Conservation (phyloP, 495 filamentous ascomycete species). For the Filosporella fistucella region DNA sequence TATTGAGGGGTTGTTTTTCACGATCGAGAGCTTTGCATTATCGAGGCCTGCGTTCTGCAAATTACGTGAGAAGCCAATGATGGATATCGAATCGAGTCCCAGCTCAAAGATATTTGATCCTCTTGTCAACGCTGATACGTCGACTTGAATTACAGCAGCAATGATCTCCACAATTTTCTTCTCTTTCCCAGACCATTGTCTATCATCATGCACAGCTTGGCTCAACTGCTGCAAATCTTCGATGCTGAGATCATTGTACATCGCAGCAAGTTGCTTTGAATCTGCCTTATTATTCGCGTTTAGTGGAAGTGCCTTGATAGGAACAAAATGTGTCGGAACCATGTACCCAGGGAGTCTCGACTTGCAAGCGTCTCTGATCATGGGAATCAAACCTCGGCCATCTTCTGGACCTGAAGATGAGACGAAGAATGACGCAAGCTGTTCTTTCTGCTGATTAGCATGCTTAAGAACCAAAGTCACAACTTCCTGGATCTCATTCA, state of each 20-base stretch:
- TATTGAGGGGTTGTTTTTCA: slow-evolving; percentile 60
- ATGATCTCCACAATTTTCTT: slow-evolving; percentile 46
- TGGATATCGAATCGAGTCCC: slow-evolving; percentile 78
- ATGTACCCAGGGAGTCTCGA: slow-evolving; percentile 65
- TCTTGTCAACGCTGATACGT: slow-evolving; percentile 37
- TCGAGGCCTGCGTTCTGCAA: slow-evolving; percentile 49
- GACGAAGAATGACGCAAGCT: slow-evolving; percentile 68
- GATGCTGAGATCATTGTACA: slow-evolving; percentile 53
- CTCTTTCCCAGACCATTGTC: slow-evolving; percentile 32
- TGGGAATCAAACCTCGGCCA: slow-evolving; percentile 6
- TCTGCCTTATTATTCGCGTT: slow-evolving; percentile 75
- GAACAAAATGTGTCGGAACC: slow-evolving; percentile 71
- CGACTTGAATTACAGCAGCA: slow-evolving; percentile 38
- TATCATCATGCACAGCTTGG: slow-evolving; percentile 24
- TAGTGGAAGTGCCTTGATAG: slow-evolving; percentile 58
- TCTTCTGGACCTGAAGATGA: not conserved
- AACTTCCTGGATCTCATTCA: slow-evolving; percentile 46
- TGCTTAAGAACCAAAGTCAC: slow-evolving; percentile 63
- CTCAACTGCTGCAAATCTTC: slow-evolving; percentile 52
- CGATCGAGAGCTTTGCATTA: slow-evolving; percentile 53
- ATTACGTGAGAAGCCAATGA: slow-evolving; percentile 54
- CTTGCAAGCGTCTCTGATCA: slow-evolving; percentile 48
- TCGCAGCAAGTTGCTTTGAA: slow-evolving; percentile 48
- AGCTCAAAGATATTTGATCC: slow-evolving; percentile 72
- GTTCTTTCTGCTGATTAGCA: slow-evolving; percentile 56